Evolutionary conservation across 164 flowering plant genomes (phyloP).

Genomic region (Macadamia integrifolia): DNA sequence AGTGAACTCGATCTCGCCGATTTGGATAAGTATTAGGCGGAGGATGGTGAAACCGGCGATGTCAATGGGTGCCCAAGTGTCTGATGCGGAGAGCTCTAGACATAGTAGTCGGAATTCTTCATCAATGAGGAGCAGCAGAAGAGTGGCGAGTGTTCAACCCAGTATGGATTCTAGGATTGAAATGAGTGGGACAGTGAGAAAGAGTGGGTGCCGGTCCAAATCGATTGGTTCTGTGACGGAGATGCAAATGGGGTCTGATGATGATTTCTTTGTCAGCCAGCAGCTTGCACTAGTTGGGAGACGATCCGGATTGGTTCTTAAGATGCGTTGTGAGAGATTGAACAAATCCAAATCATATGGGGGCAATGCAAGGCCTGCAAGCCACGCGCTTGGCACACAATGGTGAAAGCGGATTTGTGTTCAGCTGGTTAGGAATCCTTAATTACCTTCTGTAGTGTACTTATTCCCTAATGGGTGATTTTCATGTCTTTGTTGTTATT

Average conservation of each 20-base stretch:
- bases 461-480: background rate
- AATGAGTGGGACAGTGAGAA: constrained; percentile 1
- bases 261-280: background rate
- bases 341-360: constrained; percentile 65
- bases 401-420: constrained; percentile 7
- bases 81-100: constrained; percentile 18
- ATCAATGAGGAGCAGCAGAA: constrained; percentile 29
- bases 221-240: constrained; percentile 45
- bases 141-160: constrained; percentile 44
- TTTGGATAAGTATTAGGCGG: constrained; percentile 41
- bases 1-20: constrained; percentile 16
- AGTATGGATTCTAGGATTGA: constrained; percentile 16
- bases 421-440: constrained; percentile 16
- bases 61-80: background rate
- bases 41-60: constrained; percentile 22
- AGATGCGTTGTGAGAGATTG: constrained; percentile 30
- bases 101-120: constrained; percentile 23
- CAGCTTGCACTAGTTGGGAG: constrained; percentile 3
- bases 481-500: too few species aligned
- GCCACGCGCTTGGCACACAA: too few species aligned
- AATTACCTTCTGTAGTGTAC: background rate
- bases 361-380: constrained; percentile 4
- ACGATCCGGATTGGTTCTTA: constrained; percentile 26
- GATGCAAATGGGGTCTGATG: constrained; percentile 13
- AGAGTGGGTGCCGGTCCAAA: constrained; percentile 31